Base-by-base conservation (phyloP, 2,329 filamentous ascomycete species). In the Cyphellophora europaea region DNA sequence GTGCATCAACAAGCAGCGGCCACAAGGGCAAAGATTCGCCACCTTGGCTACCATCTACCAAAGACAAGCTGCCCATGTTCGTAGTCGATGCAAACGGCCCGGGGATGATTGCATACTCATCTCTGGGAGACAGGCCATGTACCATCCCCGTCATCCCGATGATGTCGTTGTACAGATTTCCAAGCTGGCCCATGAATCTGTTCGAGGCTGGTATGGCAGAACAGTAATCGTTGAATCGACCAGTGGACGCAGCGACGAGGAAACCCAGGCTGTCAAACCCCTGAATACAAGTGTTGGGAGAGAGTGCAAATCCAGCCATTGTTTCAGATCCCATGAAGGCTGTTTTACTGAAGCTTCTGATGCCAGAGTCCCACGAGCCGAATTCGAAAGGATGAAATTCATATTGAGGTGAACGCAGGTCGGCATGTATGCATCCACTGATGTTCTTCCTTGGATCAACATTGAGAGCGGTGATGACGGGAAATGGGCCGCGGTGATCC, bases 371-470 rank as follows among this genome's bases (percentile, higher is more conserved):
- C 59, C 70, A 81, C 12, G 67, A 70, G 42, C 79, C 79, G 42
- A 80, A 72, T 53, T 82, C 78, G 56, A 67, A 81, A 2, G 79
- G 74, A 40, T 65, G 69, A 54, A 82, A 74, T 48, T 82, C 78
- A 48, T 71, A 82, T 14, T 75, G 66, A 30, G 75, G 76, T 10
- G 72, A 25, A 8, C 8, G 69, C 54, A 79, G 78, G 14, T 41
- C 18, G 2, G 38, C 44, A 3, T 56, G 58, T 2, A 31, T 16
- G 44, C 65, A 68, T 39, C 61, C 50, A 15, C 56, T 57, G 4
- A 51, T 40, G 30, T 43, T 52, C 19, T 49, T 54, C 31, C 57
- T 56, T 15, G 57, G 53, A 21, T 25, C 21, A n/a, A 25, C 21
- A 25, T 36, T 57, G 5, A 60, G 44, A 4, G 60, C 49, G 2